phyloP scores from a whole-genome alignment of 345 rosid species.

The Euphorbia lathyris region DNA sequence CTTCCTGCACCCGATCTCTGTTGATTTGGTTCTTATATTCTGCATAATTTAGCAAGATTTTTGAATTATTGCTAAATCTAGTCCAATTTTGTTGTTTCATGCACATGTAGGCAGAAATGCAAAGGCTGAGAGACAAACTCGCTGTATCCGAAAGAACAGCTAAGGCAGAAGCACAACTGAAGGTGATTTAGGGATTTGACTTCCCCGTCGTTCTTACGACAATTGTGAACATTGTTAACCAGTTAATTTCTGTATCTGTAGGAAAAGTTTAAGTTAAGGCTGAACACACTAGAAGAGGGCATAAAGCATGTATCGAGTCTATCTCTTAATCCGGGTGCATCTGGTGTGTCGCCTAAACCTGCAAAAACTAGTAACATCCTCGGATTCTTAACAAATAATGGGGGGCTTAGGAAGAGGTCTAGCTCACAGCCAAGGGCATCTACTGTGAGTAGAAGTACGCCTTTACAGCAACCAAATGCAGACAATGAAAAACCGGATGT shows the following conservation, averaged over 20 bases:
- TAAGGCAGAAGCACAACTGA: conserved; percentile 83
- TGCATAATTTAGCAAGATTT: not conserved
- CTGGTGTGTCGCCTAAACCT: conserved; percentile 38
- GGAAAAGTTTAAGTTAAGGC: conserved; percentile 78
- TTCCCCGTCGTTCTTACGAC: not conserved
- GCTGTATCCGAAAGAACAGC: conserved; percentile 78
- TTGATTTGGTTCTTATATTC: not conserved
- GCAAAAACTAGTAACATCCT: conserved; percentile 59
- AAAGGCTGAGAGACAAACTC: conserved; percentile 71
- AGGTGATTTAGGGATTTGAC: conserved; percentile 39
- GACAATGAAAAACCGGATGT: conserved; percentile 24
- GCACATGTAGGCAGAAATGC: conserved; percentile 74
- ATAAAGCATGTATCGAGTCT: conserved; percentile 40
- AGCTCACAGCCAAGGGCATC: conserved; percentile 65
- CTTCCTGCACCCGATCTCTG: not conserved
- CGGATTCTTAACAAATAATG: conserved; percentile 60
- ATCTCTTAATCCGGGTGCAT: conserved; percentile 19
- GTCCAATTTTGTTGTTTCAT: not conserved
- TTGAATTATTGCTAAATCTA: too few relatives aligned
- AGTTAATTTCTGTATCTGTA: conserved; percentile 17
- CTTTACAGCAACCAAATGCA: conserved; percentile 38
- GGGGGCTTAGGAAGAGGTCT: conserved; percentile 65
- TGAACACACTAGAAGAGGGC: conserved; percentile 76
- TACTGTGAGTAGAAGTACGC: conserved; percentile 33
- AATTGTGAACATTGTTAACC: not conserved